Base-by-base conservation (phyloP, 495 filamentous ascomycete genomes). In the Penicillium ochrochloron region DNA sequence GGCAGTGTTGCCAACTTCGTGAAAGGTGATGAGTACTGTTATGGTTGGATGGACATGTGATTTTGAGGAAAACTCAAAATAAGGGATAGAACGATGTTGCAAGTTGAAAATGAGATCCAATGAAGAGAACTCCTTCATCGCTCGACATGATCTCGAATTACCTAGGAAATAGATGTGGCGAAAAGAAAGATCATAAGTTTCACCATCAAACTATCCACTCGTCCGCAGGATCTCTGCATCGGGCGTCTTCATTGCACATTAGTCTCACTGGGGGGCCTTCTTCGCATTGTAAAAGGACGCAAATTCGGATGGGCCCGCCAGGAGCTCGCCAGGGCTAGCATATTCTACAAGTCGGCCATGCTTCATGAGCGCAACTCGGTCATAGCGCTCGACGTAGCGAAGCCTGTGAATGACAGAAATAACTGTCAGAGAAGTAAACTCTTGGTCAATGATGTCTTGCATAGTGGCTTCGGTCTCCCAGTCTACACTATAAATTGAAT, bases 371-470 rank as follows among this genome's bases (percentile, higher is more conserved):
- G 73, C 71, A 12, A 81, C 70, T 50, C 64, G 66, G 63, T 80
- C 79, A 56, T 66, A 76, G 59, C 80, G 77, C 9, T 76, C 44
- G 50, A 84, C 78, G 9, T 80, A 81, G 35, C 80, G 76, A 8
- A 87, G 63, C 17, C 79, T 74, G 70, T 88, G 86, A 4, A 85
- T 82, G 11, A 88, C 78, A 48, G 83, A 76, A 60, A 88, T 71
- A 15, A 87, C 74, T 0, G 85, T 88, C 51, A 80, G 75, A 0
- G 73, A 71, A 3, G 62, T 61, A 65, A 88, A 84, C 52, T 85
- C 79, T 31, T 77, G 66, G 0, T 83, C 72, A 5, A 88, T 75
- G 60, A 87, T 76, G 9, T 66, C 55, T 58, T 84, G 80, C 73
- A 86, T 83, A 5, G 78, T 54, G 23, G 54, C 63, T 56, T 85